These are phyloP conservation scores for Quercus rubra DNA, from an alignment of 306 rosid species.

Conservation along the genomic window DNA sequence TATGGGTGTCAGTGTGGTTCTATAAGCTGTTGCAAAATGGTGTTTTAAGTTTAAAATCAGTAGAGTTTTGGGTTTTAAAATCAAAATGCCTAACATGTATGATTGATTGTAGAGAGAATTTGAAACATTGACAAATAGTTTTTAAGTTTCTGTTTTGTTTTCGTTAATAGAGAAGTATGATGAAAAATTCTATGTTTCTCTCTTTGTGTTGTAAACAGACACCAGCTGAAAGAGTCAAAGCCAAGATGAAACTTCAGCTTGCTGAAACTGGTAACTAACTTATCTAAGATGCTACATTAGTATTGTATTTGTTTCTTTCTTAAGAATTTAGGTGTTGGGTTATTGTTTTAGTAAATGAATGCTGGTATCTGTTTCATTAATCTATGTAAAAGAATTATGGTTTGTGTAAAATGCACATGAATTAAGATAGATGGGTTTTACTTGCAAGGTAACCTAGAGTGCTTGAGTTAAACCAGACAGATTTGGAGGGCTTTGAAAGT, in stretches of 20 bases:
- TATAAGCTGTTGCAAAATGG: no score
- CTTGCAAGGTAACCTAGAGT: background rate
- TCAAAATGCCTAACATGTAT: no score
- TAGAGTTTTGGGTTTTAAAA: no score
- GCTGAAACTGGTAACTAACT: constrained; percentile 62
- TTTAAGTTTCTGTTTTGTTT: background rate
- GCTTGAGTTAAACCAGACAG: background rate
- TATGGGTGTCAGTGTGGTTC: background rate
- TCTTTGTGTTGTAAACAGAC: constrained; percentile 46
- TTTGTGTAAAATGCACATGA: background rate
- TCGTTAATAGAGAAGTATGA: background rate
- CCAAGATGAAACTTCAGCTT: constrained; percentile 93
- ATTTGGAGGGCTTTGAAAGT: background rate
- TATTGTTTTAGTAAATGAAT: background rate
- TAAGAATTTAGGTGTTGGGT: background rate
- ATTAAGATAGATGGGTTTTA: background rate
- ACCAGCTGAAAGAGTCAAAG: constrained; percentile 86
- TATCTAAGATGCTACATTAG: background rate
- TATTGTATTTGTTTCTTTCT: background rate
- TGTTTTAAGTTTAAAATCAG: no score
- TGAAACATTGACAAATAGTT: background rate
- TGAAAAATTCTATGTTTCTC: background rate
- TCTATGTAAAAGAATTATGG: background rate
- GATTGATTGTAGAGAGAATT: background rate
- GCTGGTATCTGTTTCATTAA: background rate